Evolutionary conservation across 2,329 filamentous ascomycete species (phyloP), one percentile per base, ranked within the genome.

Genomic region (Plenodomus biglobosus): DNA sequence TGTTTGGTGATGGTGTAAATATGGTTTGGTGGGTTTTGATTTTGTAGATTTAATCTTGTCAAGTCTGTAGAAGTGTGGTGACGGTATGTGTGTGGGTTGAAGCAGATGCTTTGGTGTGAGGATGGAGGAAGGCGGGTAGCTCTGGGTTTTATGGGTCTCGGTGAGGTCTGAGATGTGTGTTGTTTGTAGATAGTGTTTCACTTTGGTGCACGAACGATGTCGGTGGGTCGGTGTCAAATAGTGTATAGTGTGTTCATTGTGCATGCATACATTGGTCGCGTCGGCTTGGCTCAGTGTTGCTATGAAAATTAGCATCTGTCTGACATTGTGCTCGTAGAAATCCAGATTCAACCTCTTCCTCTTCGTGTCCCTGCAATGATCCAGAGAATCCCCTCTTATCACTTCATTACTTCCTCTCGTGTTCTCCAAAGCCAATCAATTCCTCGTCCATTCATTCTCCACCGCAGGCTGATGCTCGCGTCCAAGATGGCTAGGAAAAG

Each of bases 371-470:
- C 13, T 15, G 8, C 6, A 32, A 32, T 32, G 6, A 15, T 32
- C 8, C 27, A 15, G 27, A 24, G 5, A 32, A 8, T 11, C 13
- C 13, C 27, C 11, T 24, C 6, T 5, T 11, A 24, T 24, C 22
- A 24, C 27, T 32, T 32, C 27, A 15, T 11, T 10, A 15, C 27
- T 5, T 15, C 13, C 3, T 10, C 27, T 15, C 15, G 27, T 3
- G 8, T 11, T 32, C 13, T 32, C 8, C 8, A 3, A 32, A 15
- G 6, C 3, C 15, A 30, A 21, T 47, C 21, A 59, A 18, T 34
- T 41, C 30, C 59, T 52, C 10, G 60, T 43, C 66, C 66, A 69
- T 35, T 60, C 64, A 34, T 66, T 65, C 35, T 65, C 62, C 8
- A 60, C 53, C 8, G 50, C 53, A 13, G 59, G 51, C 21, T 56